Base-by-base conservation (phyloP, 2,329 filamentous ascomycete species). In the Ophiostoma pallidulum region DNA sequence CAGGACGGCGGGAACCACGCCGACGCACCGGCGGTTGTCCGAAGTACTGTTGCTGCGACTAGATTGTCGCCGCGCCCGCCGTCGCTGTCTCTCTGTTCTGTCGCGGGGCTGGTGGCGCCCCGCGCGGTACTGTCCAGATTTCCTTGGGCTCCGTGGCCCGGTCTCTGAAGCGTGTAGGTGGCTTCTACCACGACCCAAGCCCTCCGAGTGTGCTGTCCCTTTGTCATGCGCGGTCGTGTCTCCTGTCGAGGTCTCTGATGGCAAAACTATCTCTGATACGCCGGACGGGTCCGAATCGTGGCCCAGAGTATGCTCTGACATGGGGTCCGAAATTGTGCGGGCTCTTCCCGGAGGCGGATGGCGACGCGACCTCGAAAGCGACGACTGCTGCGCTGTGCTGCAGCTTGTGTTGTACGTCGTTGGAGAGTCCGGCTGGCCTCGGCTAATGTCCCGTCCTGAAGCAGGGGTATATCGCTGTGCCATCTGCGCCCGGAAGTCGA, bases 211-310 rank as follows among this genome's bases (percentile, higher is more conserved):
- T 28, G 10, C 24, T 4, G 10, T 18, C 12, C 19, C 24, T 2
- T 14, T 18, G 4, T 9, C 31, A 16, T 9, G 8, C 8, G 5
- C 39, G 3, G 31, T 13, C 12, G 19, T 44, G 10, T 24, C 14
- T 9, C 38, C 47, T 0, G 40, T 26, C 1, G 51, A 52, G 2
- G 53, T 52, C 10, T 51, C 51, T 4, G 51, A 51, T 14, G 51
- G 53, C n/a, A 53, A 20, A 2, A n/a, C 37, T 20, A 32, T 13
- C 4, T 14, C 18, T 3, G 40, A 16, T 2, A 36, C 14, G 16
- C 13, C 6, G 18, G 12, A 14, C 18, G n/a, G 28, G 14, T 18
- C n/a, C 28, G n/a, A 29, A 12, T 12, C 9, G 3, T n/a, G 26
- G 13, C n/a, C 20, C 18, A 33, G 26, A 6, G 13, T 14, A 8